A percentile compares a stretch with the other conserved stretches of the same genome.
Conservation (phyloP, 768 basidiomycete genomes). For the Tricholoma sp. region DNA sequence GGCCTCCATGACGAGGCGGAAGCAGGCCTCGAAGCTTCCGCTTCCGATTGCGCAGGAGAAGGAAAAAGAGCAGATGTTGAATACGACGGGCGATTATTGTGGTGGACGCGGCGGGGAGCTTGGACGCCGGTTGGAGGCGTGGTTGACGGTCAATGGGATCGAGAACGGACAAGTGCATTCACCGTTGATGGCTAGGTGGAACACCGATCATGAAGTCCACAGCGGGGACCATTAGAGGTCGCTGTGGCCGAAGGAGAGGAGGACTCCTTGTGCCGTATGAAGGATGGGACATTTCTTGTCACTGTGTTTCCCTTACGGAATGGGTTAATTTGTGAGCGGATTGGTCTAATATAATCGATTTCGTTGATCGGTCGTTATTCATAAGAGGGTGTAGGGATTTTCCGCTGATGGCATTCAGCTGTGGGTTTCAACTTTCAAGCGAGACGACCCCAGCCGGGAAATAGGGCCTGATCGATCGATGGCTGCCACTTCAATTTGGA, state of each 20-base stretch:
- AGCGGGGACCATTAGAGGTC: background rate
- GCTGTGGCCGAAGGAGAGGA: background rate
- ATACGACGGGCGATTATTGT: slow-evolving; percentile 70
- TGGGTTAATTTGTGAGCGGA: background rate
- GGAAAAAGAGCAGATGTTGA: slow-evolving; percentile 67
- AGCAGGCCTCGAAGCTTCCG: slow-evolving; percentile 42
- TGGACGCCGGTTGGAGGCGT: slow-evolving; percentile 69
- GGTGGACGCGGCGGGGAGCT: slow-evolving; percentile 78
- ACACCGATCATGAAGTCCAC: slow-evolving; percentile 9
- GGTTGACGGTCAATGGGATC: slow-evolving; percentile 48
- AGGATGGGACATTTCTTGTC: background rate
- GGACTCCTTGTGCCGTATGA: background rate
- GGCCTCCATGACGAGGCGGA: slow-evolving; percentile 23
- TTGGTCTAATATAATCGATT: background rate
- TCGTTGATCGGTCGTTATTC: background rate
- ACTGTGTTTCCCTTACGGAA: background rate
- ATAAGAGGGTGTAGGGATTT: background rate
- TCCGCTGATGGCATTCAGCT: background rate
- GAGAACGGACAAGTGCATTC: slow-evolving; percentile 13
- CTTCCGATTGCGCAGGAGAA: slow-evolving; percentile 54
- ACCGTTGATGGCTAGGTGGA: slow-evolving; percentile 8
- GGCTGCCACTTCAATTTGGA: background rate
- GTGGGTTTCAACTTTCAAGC: background rate
- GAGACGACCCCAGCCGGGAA: background rate
- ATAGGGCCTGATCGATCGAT: background rate